Base-by-base conservation (phyloP, 148 eudicot species). In the Heliamphora exappendiculata region DNA sequence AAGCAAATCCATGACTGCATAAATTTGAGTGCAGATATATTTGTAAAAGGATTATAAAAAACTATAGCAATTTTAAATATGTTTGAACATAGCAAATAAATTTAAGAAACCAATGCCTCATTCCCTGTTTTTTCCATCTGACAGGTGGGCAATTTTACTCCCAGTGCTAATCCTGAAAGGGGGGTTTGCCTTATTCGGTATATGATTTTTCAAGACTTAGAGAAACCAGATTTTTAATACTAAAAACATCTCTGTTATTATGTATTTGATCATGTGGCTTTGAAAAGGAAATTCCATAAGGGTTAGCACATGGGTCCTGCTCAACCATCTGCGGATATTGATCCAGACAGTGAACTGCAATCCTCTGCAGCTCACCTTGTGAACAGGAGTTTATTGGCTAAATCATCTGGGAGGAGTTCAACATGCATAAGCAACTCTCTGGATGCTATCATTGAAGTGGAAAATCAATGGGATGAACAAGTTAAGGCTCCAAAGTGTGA, bases 391-490 rank as follows among this genome's bases (percentile, higher is more conserved):
- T 70, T 55, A 26, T 29, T 37, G 64, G 72, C 78, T 39, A 80
- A 75, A 69, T 83, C 88, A 66, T 75, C 28, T 34, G 73, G 80
- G 57, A 89, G 82, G 66, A 67, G 59, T 36, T 49, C 78, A 74
- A 80, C 24, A 72, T 76, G 73, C 81, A 82, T 76, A 83, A 85
- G 85, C 41, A 69, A 78, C 75, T 80, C 81, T 77, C 81, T 80
- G 55, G 82, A 78, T 33, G 78, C 84, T 31, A 71, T 76, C 17
- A 73, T 78, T 51, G 84, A 78, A 76, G 76, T 79, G 70, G 78
- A 82, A 81, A 85, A 83, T 79, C 79, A 76, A 64, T 76, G 85
- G 74, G 83, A 79, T 78, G 86, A 84, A 78, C 81, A 78, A 28
- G 68, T 66, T 75, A 82, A 75, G 47, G 78, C 70, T 77, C 79